phyloP scores from a whole-genome alignment of 192 early-diverging fungal genomes.

The Dimargaris cristalligena region DNA sequence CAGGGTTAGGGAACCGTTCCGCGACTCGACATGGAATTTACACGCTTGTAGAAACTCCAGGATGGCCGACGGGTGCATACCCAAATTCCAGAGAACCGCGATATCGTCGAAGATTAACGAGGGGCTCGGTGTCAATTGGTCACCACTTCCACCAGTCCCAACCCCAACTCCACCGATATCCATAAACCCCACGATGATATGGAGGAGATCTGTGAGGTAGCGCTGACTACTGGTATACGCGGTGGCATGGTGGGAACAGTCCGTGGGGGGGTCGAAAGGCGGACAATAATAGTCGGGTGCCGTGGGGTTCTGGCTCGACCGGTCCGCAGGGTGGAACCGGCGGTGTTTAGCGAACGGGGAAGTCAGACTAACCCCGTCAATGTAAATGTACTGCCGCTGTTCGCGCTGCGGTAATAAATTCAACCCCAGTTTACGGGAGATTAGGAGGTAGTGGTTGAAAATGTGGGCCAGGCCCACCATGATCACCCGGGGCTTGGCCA shows the following conservation, averaged over 20 bases:
- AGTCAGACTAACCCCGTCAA: slow-evolving; percentile 6
- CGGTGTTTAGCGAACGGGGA: background rate
- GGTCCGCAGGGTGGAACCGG: background rate
- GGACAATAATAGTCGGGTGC: background rate
- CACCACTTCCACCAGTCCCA: background rate
- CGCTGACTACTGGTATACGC: background rate
- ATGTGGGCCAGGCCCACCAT: slow-evolving; percentile 37
- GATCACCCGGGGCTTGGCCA: slow-evolving; percentile 17
- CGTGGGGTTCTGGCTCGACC: background rate
- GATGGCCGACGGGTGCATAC: background rate
- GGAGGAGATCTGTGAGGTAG: background rate
- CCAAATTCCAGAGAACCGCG: slow-evolving; percentile 5
- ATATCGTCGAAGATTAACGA: slow-evolving; percentile 7
- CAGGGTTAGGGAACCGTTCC: background rate
- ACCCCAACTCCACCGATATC: background rate
- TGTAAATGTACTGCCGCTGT: background rate
- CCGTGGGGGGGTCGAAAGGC: background rate
- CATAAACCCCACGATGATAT: background rate
- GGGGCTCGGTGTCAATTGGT: background rate
- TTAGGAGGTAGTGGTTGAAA: slow-evolving; percentile 37
- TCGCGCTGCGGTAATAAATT: slow-evolving; percentile 1
- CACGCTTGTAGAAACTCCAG: background rate
- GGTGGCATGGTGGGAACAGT: background rate
- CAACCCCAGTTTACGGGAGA: slow-evolving; percentile 33
- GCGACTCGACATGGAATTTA: background rate